Percentiles rank a stretch among this genome's conserved stretches.
Conservation (phyloP, 352 stramenopile species). For the Phytophthora pinifolia region DNA sequence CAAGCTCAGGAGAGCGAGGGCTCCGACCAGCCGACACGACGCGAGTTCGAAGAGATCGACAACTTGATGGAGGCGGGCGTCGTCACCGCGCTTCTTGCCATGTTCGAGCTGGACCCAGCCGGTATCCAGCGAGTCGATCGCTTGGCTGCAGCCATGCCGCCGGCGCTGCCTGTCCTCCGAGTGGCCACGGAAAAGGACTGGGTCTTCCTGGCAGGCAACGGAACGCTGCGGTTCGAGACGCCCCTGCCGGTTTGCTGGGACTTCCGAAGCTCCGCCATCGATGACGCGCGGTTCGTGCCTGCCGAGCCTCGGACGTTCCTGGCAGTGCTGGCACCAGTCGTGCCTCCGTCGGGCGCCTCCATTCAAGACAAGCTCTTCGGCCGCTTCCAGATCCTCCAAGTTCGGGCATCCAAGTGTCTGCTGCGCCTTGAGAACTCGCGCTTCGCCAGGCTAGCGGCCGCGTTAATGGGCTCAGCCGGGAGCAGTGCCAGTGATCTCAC, state of each 20-base stretch:
- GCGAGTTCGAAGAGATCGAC: conserved; percentile 27
- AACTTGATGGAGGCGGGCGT: conserved; percentile 76
- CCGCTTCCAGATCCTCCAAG: conserved; percentile 61
- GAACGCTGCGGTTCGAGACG: conserved; percentile 39
- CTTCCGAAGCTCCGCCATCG: conserved; percentile 67
- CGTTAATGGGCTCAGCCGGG: conserved; percentile 21
- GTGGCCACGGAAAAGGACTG: conserved; percentile 44
- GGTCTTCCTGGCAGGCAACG: conserved; percentile 50
- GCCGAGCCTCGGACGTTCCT: conserved; percentile 64
- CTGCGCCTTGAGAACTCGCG: conserved; percentile 59
- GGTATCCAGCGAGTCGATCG: conserved; percentile 73
- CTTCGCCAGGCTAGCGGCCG: conserved; percentile 35
- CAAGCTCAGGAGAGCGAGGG: conserved; percentile 23
- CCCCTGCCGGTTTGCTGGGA: conserved; percentile 67
- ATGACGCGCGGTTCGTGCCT: conserved; percentile 71
- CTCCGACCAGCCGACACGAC: conserved; percentile 10
- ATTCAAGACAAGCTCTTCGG: conserved; percentile 80
- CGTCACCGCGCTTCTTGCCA: conserved; percentile 65
- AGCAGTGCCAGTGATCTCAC: conserved; percentile 31
- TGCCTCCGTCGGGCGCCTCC: conserved; percentile 42
- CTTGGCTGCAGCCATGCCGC: conserved; percentile 52
- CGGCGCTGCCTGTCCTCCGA: conserved; percentile 40
- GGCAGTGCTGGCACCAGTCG: conserved; percentile 36
- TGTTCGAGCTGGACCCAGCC: conserved; percentile 74
- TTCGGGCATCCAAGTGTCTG: conserved; percentile 61